These are phyloP conservation scores for Yamadazyma endophytica DNA, from an alignment of 805 yeast species.

Conservation along the genomic window DNA sequence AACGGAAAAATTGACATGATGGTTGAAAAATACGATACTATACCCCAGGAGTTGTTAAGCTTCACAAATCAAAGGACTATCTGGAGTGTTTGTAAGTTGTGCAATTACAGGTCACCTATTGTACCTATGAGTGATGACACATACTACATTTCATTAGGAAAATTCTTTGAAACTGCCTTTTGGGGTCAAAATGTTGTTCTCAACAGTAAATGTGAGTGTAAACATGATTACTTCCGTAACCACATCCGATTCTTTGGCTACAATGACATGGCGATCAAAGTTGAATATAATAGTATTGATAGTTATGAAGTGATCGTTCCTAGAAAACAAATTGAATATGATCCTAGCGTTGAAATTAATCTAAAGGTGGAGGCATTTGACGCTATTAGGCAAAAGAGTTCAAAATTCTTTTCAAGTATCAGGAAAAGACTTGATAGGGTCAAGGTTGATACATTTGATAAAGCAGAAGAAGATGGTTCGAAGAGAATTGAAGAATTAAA, in stretches of 20 bases:
- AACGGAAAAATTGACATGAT: slow-evolving; percentile 74
- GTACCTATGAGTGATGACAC: slow-evolving; percentile 80
- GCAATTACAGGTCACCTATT: slow-evolving; percentile 72
- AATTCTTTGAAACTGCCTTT: slow-evolving; percentile 80
- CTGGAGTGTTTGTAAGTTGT: slow-evolving; percentile 88
- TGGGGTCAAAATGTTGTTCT: slow-evolving; percentile 46
- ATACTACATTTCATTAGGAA: slow-evolving; percentile 90
- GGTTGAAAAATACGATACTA: slow-evolving; percentile 47
- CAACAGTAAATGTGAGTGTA: slow-evolving; percentile 43
- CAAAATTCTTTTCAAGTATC: slow-evolving; percentile 69
- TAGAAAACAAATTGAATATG: slow-evolving; percentile 63
- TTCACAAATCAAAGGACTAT: slow-evolving; percentile 55
- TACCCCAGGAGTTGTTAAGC: slow-evolving; percentile 14
- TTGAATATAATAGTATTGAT: slow-evolving; percentile 74
- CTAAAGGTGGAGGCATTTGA: slow-evolving; percentile 62
- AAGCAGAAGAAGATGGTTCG: slow-evolving; percentile 67
- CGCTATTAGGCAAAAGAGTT: slow-evolving; percentile 49
- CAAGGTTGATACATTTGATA: slow-evolving; percentile 69
- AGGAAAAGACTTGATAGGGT: slow-evolving; percentile 66
- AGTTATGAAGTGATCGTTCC: slow-evolving; percentile 81
- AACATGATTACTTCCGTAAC: slow-evolving; percentile 76
- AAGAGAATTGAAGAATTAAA: slow-evolving; percentile 56
- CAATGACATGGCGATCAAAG: slow-evolving; percentile 70
- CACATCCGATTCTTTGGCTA: slow-evolving; percentile 83
- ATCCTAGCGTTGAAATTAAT: slow-evolving; percentile 62